Evolutionary conservation across 495 filamentous ascomycete species (phyloP).

Genomic region (Tuber borchii): DNA sequence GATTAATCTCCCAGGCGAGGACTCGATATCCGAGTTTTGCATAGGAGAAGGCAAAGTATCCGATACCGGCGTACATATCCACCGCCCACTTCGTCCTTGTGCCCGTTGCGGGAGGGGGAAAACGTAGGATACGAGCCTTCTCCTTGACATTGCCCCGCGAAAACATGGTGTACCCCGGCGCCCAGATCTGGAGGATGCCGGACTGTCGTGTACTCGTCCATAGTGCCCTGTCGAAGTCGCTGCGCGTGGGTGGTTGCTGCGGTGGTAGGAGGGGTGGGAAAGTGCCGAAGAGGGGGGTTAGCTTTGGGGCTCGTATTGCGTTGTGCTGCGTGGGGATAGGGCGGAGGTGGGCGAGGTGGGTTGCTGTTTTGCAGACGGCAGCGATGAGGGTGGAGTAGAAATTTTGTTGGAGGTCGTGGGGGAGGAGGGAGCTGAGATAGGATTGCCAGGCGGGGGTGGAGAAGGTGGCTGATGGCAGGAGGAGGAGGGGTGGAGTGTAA

Average conservation of each 20-base stretch:
- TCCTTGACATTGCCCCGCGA: constrained; percentile 81
- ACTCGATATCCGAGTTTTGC: constrained; percentile 64
- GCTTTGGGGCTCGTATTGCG: constrained; percentile 11
- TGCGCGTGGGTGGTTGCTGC: not conserved
- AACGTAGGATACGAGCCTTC: constrained; percentile 62
- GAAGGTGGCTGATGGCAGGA: constrained; percentile 28
- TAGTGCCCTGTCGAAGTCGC: constrained; percentile 59
- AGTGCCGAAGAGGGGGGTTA: constrained; percentile 21
- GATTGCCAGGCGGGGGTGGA: constrained; percentile 12
- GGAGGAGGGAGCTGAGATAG: constrained; percentile 27
- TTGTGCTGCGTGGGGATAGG: constrained; percentile 16
- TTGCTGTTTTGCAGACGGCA: constrained; percentile 36
- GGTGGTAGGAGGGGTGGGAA: constrained; percentile 8
- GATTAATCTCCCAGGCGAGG: constrained; percentile 82
- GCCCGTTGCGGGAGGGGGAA: constrained; percentile 17
- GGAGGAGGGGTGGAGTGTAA: constrained; percentile 27
- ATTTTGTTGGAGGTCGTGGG: not conserved
- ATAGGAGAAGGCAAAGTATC: constrained; percentile 85
- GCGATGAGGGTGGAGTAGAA: constrained; percentile 14
- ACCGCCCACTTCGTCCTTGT: constrained; percentile 53
- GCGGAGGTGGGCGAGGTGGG: constrained; percentile 28
- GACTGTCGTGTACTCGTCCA: constrained; percentile 74
- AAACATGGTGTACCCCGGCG: constrained; percentile 87
- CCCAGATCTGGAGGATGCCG: constrained; percentile 76
- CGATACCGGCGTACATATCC: constrained; percentile 86